Evolutionary conservation across 306 rosid species (phyloP).

Genomic region (Erythrophleum fordii): DNA sequence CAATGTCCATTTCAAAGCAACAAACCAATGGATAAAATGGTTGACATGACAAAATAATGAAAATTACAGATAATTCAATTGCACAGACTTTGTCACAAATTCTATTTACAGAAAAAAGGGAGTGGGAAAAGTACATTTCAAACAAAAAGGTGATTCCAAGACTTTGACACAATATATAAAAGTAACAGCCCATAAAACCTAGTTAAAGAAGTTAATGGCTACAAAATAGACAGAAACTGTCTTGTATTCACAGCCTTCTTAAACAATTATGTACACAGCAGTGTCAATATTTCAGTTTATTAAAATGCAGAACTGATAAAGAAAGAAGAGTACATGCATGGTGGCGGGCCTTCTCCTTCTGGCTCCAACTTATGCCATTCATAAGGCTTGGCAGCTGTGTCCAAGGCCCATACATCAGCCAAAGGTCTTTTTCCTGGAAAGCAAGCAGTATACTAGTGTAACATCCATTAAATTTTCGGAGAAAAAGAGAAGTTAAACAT

Average conservation of each 20-base stretch:
- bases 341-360: conserved; percentile 99
- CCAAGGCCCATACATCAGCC: conserved; percentile 99
- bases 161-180: conserved; percentile 15
- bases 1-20: background rate
- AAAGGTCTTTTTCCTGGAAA: conserved; percentile 95
- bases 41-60: conserved; percentile 7
- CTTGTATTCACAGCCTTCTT: background rate
- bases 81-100: conserved; percentile 6
- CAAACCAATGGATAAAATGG: conserved; percentile 14
- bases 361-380: conserved; percentile 99
- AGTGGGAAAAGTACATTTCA: background rate
- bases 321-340: conserved; percentile 84
- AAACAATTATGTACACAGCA: conserved; percentile 11
- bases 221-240: conserved; percentile 23
- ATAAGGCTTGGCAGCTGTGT: conserved; percentile 99
- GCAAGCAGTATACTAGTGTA: conserved; percentile 36
- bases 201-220: conserved; percentile 17
- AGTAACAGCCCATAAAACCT: conserved; percentile 8
- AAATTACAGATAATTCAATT: conserved; percentile 13
- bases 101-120: background rate
- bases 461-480: conserved; percentile 24
- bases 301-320: conserved; percentile 34
- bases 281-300: conserved; percentile 27
- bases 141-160: conserved; percentile 8
- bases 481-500: conserved; percentile 14